Base-by-base conservation (phyloP, 2,329 filamentous ascomycete genomes). In the Macrophomina pseudophaseolina region DNA sequence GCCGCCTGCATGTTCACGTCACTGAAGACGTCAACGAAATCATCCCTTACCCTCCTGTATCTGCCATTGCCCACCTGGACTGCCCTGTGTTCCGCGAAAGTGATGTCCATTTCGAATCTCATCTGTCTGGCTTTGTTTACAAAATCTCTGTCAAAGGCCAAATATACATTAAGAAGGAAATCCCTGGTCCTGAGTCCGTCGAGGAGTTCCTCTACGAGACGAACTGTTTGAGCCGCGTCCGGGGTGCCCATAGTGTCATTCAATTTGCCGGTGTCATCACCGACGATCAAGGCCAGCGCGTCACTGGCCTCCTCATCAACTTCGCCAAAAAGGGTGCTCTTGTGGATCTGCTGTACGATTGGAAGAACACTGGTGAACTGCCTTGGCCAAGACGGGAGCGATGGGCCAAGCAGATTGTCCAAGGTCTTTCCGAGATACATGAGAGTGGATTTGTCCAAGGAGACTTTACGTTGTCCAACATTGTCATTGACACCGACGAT, bases 161-260 rank as follows among this genome's bases (percentile, higher is more conserved):
- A 67, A 88, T 88, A 1, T 90, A 93, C 72, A 97, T 99, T 80
- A 98, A 98, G 79, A 99, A 99, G 78, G 95, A 99, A 75, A 98
- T 99, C 16, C 95, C 95, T 0, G 94, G 94, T 1, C 94, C 94
- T 2, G 94, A 98, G 73, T 95, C 92, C 0, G 90, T 98, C 23
- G 94, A 98, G 69, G 95, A 98, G 76, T 99, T 99, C 74, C 83
- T 98, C 2, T 99, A 99, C 77, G 95, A 99, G 80, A 91, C 97
- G 76, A 97, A 98, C 76, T 94, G 94, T 3, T 87, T 99, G n/a
- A 90, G 91, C 76, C 88, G 88, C 35, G 83, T 99, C 16, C 84
- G 86, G 49, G 88, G 87, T 66, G 92, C 92, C 1, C 83, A 84
- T 5, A 90, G 90, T 72, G 92, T 98, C 67, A 95, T 98, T 68